Base-by-base conservation (phyloP, 2,329 filamentous ascomycete genomes). In the Stachybotrys echinatus region DNA sequence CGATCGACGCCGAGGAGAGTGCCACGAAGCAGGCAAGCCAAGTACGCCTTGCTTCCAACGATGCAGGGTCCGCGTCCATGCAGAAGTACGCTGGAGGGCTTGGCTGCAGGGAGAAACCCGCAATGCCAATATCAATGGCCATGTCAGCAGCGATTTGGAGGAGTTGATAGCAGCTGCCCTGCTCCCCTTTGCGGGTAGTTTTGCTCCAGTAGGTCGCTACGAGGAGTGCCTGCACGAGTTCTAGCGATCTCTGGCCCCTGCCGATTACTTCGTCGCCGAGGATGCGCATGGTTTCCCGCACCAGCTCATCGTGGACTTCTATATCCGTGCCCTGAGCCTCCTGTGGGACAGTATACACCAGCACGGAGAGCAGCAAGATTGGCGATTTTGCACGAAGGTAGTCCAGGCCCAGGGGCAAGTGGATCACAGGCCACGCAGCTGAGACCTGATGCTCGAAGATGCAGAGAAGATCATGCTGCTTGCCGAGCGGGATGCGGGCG, bases 21-120 rank as follows among this genome's bases (percentile, higher is more conserved):
- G 37, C 46, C 14, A 48, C 5, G n/a, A 42, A 48, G 27, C 46
- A 48, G 37, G 46, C 46, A 27, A 48, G 46, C 46, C 46, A 48
- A 27, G 46, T 48, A n/a, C 46, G 46, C 12, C 46, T 19, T 42
- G 46, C 37, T 17, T 48, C 46, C 7, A 48, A n/a, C 3, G 37
- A 48, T 7, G 21, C 18, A 8, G 46, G 19, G 37, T 48, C 37
- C 20, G 42, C 37, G 46, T 18, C 17, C 7, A 20, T 34, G 22
- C 46, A 42, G 21, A 48, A 48, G 20, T 23, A 48, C 2, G 46
- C 46, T 4, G n/a, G 12, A 34, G 46, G 46, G 21, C 37, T 42
- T 5, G 46, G 46, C 10, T 42, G 37, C 17, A 48, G 21, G 5
- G 37, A 23, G 17, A 39, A 23, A 6, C 46, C 38, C 2, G 31